These are phyloP conservation scores for Cordyceps tenuipes DNA, from an alignment of 2,329 filamentous ascomycete genomes.

Conservation along the genomic window DNA sequence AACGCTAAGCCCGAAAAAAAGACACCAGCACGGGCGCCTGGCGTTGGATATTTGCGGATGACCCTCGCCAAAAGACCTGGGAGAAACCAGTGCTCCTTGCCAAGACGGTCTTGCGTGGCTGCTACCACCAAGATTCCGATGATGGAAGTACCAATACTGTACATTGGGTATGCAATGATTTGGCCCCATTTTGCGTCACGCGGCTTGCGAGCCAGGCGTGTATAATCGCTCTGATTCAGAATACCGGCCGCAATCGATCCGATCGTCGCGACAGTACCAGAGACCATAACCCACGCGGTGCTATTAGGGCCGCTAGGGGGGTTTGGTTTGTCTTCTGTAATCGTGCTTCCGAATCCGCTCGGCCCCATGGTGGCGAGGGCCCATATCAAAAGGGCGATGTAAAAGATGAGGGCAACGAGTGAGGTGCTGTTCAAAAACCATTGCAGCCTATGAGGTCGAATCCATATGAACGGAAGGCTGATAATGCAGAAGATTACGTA, in stretches of 20 bases:
- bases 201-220: slow-evolving; percentile 25
- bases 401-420: slow-evolving; percentile 31
- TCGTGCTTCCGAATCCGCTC: slow-evolving; percentile 29
- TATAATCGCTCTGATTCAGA: slow-evolving; percentile 31
- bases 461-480: slow-evolving; percentile 35
- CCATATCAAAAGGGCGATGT: slow-evolving; percentile 35
- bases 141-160: slow-evolving; percentile 27
- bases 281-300: slow-evolving; percentile 29
- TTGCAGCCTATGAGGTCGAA: slow-evolving; percentile 35
- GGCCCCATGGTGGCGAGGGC: slow-evolving; percentile 34
- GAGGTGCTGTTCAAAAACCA: slow-evolving; percentile 34
- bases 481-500: slow-evolving; percentile 37
- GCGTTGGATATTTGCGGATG: slow-evolving; percentile 21
- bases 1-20: slow-evolving; percentile 32
- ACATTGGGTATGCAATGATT: slow-evolving; percentile 27
- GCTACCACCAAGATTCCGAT: slow-evolving; percentile 34
- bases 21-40: slow-evolving; percentile 27
- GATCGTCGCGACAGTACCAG: slow-evolving; percentile 28
- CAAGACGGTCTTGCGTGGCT: slow-evolving; percentile 29
- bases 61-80: slow-evolving; percentile 26
- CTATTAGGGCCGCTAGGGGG: slow-evolving; percentile 23
- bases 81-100: slow-evolving; percentile 30
- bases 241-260: slow-evolving; percentile 31
- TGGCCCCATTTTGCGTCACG: slow-evolving; percentile 28
- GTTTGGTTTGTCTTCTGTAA: slow-evolving; percentile 18